Conservation (phyloP, 164 flowering plant species). For the Akebia trifoliata region DNA sequence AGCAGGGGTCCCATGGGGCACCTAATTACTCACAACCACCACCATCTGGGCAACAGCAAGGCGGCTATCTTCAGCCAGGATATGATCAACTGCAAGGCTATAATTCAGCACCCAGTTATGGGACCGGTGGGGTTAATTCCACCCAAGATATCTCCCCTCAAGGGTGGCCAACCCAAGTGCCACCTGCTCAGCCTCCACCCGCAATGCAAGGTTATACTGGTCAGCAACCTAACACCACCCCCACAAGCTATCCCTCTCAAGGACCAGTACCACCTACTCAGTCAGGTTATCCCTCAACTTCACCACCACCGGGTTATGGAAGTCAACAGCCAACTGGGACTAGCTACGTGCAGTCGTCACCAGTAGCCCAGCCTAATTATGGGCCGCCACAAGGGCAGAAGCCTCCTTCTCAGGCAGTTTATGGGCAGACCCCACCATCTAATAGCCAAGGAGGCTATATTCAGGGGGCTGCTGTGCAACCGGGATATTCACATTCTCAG, state of each 20-base stretch:
- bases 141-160: conserved; percentile 54
- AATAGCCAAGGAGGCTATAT: too few species aligned
- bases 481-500: conserved; percentile 55
- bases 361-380: conserved; percentile 35
- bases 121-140: conserved; percentile 33
- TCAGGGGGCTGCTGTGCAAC: conserved; percentile 35
- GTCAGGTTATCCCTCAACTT: too few species aligned
- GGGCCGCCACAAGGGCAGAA: conserved; percentile 53
- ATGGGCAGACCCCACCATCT: too few species aligned
- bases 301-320: conserved; percentile 53
- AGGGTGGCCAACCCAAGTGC: conserved; percentile 44
- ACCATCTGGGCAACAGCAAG: conserved; percentile 32
- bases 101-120: conserved; percentile 39
- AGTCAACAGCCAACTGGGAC: conserved; percentile 44
- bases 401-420: conserved; percentile 40
- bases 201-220: conserved; percentile 47
- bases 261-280: too few species aligned
- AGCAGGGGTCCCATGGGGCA: conserved; percentile 38
- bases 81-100: conserved; percentile 69
- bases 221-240: conserved; percentile 51
- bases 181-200: conserved; percentile 41
- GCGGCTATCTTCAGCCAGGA: conserved; percentile 23
- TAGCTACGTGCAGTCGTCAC: conserved; percentile 40
- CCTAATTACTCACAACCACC: conserved; percentile 28
- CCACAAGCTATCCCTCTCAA: conserved; percentile 53